These are phyloP conservation scores for Pinus albicaulis DNA, from an alignment of 75 land plant genomes.

Conservation along the genomic window DNA sequence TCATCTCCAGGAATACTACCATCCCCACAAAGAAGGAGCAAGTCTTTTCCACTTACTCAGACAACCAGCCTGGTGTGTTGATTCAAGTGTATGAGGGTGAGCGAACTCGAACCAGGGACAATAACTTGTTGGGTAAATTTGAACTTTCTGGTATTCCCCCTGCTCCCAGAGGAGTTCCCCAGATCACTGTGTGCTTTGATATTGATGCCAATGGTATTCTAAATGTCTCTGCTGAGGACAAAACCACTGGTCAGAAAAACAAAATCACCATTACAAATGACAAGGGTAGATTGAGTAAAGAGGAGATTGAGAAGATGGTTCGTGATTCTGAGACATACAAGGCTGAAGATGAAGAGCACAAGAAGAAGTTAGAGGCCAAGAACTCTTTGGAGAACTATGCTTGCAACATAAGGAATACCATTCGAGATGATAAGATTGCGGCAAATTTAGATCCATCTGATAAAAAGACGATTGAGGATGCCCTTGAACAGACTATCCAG, in stretches of 20 bases:
- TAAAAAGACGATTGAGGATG: conserved; percentile 17
- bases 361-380: conserved; percentile 43
- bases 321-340: conserved; percentile 49
- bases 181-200: conserved; percentile 38
- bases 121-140: conserved; percentile 43
- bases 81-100: conserved; percentile 33
- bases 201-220: conserved; percentile 40
- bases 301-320: conserved; percentile 56
- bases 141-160: conserved; percentile 46
- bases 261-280: conserved; percentile 48
- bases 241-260: conserved; percentile 27
- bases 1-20: conserved; percentile 27
- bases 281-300: conserved; percentile 45
- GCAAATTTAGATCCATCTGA: not conserved
- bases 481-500: conserved; percentile 21
- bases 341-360: conserved; percentile 48
- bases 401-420: conserved; percentile 47
- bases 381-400: conserved; percentile 48
- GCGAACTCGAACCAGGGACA: conserved; percentile 24
- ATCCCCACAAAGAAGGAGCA: conserved; percentile 33
- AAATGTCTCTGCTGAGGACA: conserved; percentile 25
- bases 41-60: conserved; percentile 29
- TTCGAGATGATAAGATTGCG: conserved; percentile 44
- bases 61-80: conserved; percentile 32
- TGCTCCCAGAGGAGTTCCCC: conserved; percentile 43